Base-by-base conservation (phyloP, 371 early-diverging fungal species). In the Rhizopus arrhizus region DNA sequence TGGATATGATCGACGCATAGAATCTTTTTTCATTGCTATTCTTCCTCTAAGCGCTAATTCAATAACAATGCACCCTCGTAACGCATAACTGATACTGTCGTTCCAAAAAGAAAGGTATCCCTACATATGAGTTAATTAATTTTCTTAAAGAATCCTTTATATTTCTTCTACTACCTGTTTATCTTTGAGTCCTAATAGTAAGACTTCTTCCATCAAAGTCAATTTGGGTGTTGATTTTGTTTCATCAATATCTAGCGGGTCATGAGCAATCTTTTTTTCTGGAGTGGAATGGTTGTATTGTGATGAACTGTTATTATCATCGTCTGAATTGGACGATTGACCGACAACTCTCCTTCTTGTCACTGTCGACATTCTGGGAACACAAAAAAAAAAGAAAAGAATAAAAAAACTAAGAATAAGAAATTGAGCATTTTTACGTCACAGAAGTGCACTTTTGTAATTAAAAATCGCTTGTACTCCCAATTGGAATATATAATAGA, bases 71-170 rank as follows among this genome's bases (percentile, higher is more conserved):
- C 92, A 91, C 6, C 97, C 97, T 68, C 98, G 88, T 33, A 97
- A 72, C 11, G 94, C 95, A 77, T 97, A 97, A 43, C 95, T 94
- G 53, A 97, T 93, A 73, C 93, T 95, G 75, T 97, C 98, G 80
- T 97, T 97, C 97, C 97, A 97, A 74, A 97, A 97, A 38, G 95
- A 95, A 47, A 96, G 86, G 63, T 95, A 94, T 8, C 98, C 94
- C 91, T 93, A 69, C 49, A 22, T 22, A 22, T 22, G 22, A 22
- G 22, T 22, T 22, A 22, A 22, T 22, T 2, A 22, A 22, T 22
- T 22, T 22, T 22, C 2, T 22, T 1, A 22, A 22, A 22, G 22
- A 22, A 22, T 22, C 22, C 22, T 2, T 22, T 22, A 22, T 22
- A 22, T 22, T 22, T 22, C 22, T 22, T 22, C 22, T 22, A 22